These are phyloP conservation scores for Colletotrichum sp. DNA, from an alignment of 2,329 filamentous ascomycete genomes.

Conservation along the genomic window DNA sequence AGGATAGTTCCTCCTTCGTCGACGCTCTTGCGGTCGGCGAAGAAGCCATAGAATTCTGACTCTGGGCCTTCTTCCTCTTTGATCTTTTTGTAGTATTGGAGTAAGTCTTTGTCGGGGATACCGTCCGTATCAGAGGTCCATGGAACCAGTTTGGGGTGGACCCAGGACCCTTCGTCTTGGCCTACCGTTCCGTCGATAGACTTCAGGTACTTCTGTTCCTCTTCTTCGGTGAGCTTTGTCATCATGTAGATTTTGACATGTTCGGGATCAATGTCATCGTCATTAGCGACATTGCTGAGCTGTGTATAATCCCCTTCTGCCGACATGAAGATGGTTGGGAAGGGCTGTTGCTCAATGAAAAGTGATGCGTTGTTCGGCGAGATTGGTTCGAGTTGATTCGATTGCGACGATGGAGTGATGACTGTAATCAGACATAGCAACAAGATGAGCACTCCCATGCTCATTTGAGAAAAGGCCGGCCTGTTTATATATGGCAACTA, in stretches of 20 bases:
- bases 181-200: neutral
- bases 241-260: neutral
- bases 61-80: neutral
- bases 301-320: neutral
- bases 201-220: neutral
- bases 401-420: accelerated
- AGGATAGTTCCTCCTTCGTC: neutral
- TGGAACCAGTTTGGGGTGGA: neutral
- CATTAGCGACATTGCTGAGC: neutral
- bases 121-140: neutral
- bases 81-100: neutral
- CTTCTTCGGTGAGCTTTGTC: neutral
- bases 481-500: neutral
- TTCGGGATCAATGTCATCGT: neutral
- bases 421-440: accelerated
- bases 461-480: too few species aligned
- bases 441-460: neutral
- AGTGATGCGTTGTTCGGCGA: neutral
- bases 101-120: neutral
- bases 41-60: neutral
- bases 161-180: accelerated
- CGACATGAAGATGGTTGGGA: neutral
- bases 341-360: accelerated
- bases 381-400: accelerated
- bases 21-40: neutral